Conservation (phyloP, 331 rosid genomes). For the Rosa hybrid region DNA sequence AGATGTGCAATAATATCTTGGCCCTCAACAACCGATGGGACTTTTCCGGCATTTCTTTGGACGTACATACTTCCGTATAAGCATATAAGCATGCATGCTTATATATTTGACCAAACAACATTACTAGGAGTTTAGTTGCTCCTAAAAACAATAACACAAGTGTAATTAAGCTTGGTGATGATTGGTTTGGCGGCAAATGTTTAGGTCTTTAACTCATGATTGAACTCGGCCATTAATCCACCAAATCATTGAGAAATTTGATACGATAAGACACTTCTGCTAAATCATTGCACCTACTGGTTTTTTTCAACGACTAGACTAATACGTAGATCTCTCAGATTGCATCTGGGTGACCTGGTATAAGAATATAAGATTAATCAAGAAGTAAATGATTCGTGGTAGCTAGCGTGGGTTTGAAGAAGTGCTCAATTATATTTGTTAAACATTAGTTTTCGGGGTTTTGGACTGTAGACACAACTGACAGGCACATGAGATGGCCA, state of each 20-base stretch:
- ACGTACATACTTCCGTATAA: not conserved
- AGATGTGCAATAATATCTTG: not conserved
- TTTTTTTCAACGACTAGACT: not conserved
- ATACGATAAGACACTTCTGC: not conserved
- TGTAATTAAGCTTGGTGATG: not conserved
- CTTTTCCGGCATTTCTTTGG: constrained; percentile 3
- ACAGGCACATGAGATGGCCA: constrained; percentile 8
- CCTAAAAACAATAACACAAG: not conserved
- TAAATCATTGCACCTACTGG: not conserved
- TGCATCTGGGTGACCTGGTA: not conserved
- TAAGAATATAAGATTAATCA: not conserved
- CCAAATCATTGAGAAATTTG: not conserved
- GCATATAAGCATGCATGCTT: not conserved
- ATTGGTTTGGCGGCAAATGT: constrained; percentile 7
- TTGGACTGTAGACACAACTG: not conserved
- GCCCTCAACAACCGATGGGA: not conserved
- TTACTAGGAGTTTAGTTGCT: not conserved
- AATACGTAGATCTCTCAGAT: not conserved
- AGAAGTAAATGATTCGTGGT: not conserved
- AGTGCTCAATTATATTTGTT: not conserved
- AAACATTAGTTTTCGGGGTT: not conserved
- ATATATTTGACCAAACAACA: not conserved
- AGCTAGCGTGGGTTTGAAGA: constrained; percentile 17
- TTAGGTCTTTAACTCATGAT: not conserved
- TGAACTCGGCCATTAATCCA: not conserved